Evolutionary conservation across 352 stramenopile species (phyloP).

Genomic region (Globisporangium splendens): DNA sequence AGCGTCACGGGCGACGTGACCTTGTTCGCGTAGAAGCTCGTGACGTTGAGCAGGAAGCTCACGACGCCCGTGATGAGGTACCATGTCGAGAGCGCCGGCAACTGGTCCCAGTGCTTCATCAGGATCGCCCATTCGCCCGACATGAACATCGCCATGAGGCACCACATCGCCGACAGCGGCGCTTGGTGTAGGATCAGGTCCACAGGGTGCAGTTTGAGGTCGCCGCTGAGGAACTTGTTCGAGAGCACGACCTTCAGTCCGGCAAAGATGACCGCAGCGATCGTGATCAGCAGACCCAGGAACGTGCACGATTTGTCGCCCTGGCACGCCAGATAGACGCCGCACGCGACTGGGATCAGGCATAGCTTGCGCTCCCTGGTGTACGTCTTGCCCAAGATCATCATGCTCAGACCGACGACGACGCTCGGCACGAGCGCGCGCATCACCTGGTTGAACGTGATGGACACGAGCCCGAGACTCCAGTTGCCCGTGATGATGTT

Average conservation of each 20-base stretch:
- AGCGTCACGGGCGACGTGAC: constrained; percentile 93
- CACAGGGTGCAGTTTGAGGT: constrained; percentile 91
- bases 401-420: constrained; percentile 75
- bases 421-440: constrained; percentile 77
- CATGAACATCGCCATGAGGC: constrained; percentile 76
- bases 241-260: constrained; percentile 91
- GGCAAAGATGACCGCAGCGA: constrained; percentile 87
- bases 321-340: constrained; percentile 79
- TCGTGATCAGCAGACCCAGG: constrained; percentile 88
- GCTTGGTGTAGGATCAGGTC: constrained; percentile 92
- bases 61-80: constrained; percentile 86
- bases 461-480: constrained; percentile 89
- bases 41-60: constrained; percentile 93
- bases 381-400: constrained; percentile 78
- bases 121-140: constrained; percentile 70
- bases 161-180: constrained; percentile 90
- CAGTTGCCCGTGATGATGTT: constrained; percentile 96
- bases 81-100: constrained; percentile 58
- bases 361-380: constrained; percentile 70
- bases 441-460: constrained; percentile 96
- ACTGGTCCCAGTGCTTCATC: constrained; percentile 55
- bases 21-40: constrained; percentile 93
- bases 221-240: constrained; percentile 92
- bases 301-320: constrained; percentile 89
- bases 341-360: constrained; percentile 75